phyloP scores from a whole-genome alignment of 108 stramenopile genomes.

The Fragilariopsis cylindrus region DNA sequence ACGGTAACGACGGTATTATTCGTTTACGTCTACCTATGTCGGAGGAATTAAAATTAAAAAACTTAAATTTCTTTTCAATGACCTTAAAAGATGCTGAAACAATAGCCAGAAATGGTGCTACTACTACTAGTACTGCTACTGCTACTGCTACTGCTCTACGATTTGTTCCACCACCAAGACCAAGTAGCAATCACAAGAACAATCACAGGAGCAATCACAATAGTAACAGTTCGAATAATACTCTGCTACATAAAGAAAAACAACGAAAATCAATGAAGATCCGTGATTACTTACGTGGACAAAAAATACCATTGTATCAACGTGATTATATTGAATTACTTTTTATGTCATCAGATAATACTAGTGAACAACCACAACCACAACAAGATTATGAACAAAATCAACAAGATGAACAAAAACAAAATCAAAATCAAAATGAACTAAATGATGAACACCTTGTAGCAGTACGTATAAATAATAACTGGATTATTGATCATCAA shows the following conservation, averaged over 20 bases:
- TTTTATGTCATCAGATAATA: not conserved
- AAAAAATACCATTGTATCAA: conserved; percentile 80
- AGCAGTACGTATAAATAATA: not conserved
- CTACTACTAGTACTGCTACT: too few relatives aligned
- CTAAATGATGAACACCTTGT: not conserved
- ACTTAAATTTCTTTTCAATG: not conserved
- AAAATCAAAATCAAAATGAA: not conserved
- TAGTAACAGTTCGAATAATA: too few relatives aligned
- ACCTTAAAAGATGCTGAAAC: not conserved
- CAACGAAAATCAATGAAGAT: conserved; percentile 42
- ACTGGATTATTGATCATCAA: not conserved
- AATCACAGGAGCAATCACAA: too few relatives aligned
- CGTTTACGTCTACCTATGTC: not conserved
- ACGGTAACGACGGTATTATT: not conserved
- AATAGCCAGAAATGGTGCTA: not conserved
- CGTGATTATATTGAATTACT: conserved; percentile 38
- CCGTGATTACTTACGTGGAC: conserved; percentile 88
- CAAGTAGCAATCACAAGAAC: too few relatives aligned
- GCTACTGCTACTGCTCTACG: not conserved
- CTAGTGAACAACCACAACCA: not conserved
- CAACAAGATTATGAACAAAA: not conserved
- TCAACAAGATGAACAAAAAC: too few relatives aligned
- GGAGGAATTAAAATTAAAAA: not conserved
- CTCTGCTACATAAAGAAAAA: too few relatives aligned
- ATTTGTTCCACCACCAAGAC: conserved; percentile 55